A percentile compares a stretch with the other conserved stretches of the same genome.
These are phyloP conservation scores for Colletotrichum australisinense DNA, from an alignment of 2,329 filamentous ascomycete species.

Conservation along the genomic window DNA sequence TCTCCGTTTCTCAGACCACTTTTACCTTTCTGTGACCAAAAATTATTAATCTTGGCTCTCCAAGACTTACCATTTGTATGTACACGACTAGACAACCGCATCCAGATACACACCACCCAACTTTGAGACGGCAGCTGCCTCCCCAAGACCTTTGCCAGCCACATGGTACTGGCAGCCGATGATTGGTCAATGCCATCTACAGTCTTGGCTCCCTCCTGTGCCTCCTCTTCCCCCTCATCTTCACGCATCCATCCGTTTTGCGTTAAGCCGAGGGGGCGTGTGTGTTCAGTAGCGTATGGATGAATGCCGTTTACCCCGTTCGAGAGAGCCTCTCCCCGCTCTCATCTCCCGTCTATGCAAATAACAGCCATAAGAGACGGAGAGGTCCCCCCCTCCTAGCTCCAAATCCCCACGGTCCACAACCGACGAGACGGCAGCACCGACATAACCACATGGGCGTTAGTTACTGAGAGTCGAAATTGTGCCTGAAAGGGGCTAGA, in stretches of 20 bases:
- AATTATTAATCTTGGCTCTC: conserved; percentile 1
- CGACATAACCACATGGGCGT: conserved; percentile 16
- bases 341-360: conserved; percentile 14
- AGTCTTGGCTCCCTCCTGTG: neutral
- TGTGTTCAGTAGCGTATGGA: neutral
- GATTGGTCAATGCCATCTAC: conserved; percentile 27
- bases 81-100: neutral
- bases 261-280: neutral
- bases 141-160: neutral
- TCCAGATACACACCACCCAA: neutral
- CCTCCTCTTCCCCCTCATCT: neutral
- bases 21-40: neutral
- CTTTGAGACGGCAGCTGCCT: conserved; percentile 14
- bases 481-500: conserved; percentile 4
- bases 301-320: no score
- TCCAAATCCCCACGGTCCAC: neutral
- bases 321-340: no score
- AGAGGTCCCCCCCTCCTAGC: neutral
- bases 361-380: neutral
- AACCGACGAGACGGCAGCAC: conserved; percentile 1
- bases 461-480: neutral
- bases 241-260: neutral
- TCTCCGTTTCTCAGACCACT: neutral
- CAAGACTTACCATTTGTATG: neutral
- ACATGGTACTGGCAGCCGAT: neutral